Conservation (phyloP, 83 land plant species). For the Larix sibirica region DNA sequence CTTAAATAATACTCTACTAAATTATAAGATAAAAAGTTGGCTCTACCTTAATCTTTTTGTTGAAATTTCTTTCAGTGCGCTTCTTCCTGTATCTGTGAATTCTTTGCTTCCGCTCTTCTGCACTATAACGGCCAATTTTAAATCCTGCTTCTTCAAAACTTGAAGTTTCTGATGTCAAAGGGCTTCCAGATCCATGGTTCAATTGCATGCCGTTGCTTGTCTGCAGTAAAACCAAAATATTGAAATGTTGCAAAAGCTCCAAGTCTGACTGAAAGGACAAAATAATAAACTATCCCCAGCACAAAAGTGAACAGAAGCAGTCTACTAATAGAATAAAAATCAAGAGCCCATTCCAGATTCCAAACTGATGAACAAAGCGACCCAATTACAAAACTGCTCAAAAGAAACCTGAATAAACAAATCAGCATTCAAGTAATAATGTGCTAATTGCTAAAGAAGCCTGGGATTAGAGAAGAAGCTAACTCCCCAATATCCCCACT, state of each 20-base stretch:
- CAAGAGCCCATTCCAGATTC: neutral
- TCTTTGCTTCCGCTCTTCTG: slow-evolving; percentile 66
- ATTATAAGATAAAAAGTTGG: neutral
- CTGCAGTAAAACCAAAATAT: slow-evolving; percentile 13
- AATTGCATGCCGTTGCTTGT: slow-evolving; percentile 25
- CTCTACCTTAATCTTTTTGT: slow-evolving; percentile 74
- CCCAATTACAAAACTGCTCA: neutral
- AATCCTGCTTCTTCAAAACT: slow-evolving; percentile 44
- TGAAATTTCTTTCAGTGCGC: slow-evolving; percentile 71
- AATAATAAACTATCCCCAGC: neutral
- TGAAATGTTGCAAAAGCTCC: neutral
- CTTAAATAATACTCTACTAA: neutral
- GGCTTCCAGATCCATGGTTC: slow-evolving; percentile 17
- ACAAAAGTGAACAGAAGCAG: neutral
- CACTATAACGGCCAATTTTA: slow-evolving; percentile 58
- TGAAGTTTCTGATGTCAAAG: slow-evolving; percentile 37
- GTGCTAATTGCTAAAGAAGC: neutral
- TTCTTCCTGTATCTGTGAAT: slow-evolving; percentile 73
- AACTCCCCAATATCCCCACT: neutral
- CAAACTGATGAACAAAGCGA: too few relatives aligned
- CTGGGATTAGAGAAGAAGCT: neutral
- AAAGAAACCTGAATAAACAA: neutral
- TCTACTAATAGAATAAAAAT: neutral
- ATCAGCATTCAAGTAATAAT: neutral
- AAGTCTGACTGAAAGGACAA: neutral